These are phyloP conservation scores for Picea glauca DNA, from an alignment of 75 land plant genomes.

Conservation along the genomic window DNA sequence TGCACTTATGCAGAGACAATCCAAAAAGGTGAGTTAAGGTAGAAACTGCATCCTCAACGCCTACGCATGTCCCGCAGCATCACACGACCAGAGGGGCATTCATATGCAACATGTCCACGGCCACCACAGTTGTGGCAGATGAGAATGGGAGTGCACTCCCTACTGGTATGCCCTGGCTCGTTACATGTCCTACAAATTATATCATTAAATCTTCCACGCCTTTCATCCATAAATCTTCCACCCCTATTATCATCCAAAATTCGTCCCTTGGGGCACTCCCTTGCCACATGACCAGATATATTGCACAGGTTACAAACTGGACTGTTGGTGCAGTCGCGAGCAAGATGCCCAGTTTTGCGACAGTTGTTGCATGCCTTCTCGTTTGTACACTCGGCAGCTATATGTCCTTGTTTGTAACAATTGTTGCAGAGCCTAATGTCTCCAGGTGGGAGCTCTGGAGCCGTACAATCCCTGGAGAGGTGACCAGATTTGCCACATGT, in stretches of 20 bases:
- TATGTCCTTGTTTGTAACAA: conserved; percentile 90
- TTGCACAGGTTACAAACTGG: conserved; percentile 94
- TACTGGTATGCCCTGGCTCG: conserved; percentile 83
- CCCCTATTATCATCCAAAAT: conserved; percentile 27
- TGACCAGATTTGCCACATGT: conserved; percentile 90
- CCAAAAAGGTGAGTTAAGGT: neutral
- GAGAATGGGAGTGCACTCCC: conserved; percentile 57
- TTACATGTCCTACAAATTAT: conserved; percentile 75
- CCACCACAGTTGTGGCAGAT: conserved; percentile 89
- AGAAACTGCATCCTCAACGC: conserved; percentile 25
- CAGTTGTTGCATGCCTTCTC: conserved; percentile 98
- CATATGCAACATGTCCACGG: conserved; percentile 63
- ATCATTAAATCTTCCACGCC: conserved; percentile 32
- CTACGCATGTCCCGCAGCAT: conserved; percentile 60
- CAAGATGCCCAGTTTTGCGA: conserved; percentile 87
- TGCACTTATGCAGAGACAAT: too few species aligned
- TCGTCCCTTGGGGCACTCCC: conserved; percentile 71
- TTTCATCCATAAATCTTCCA: conserved; percentile 11
- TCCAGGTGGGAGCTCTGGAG: conserved; percentile 55
- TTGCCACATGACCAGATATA: conserved; percentile 83
- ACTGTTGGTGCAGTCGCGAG: conserved; percentile 81
- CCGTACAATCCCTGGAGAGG: conserved; percentile 68
- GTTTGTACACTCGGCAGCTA: conserved; percentile 82
- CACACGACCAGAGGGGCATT: conserved; percentile 85
- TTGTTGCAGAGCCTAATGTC: conserved; percentile 86